A percentile compares a stretch with the other conserved stretches of the same genome.
Evolutionary conservation across 2,329 filamentous ascomycete genomes (phyloP).

Genomic region (Aspergillus oerlinghausenensis): DNA sequence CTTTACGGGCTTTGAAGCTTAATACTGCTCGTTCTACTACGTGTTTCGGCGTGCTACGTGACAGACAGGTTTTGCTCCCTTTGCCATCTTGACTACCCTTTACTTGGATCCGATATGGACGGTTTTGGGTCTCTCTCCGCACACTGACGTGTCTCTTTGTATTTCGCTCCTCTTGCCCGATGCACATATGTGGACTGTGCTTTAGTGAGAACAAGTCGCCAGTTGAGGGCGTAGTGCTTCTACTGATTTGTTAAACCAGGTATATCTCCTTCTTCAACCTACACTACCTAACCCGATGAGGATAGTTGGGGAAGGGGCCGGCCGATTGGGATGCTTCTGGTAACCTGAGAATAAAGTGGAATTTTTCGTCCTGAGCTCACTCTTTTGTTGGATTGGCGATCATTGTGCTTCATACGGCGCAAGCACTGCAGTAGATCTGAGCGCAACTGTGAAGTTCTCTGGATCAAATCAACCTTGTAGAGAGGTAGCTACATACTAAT

Average conservation of each 20-base stretch:
- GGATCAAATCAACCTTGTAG: not conserved
- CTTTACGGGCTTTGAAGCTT: constrained; percentile 55
- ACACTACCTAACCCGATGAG: not conserved
- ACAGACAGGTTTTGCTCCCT: constrained; percentile 6
- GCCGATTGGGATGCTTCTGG: not conserved
- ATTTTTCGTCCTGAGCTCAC: not conserved
- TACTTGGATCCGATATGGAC: not conserved
- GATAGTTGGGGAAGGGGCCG: not conserved
- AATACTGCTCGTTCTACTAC: not conserved
- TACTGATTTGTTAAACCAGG: not conserved
- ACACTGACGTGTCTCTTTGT: not conserved
- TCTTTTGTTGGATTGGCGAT: not conserved
- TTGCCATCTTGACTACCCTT: not conserved
- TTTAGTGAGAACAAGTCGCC: not conserved
- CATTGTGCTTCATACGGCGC: not conserved
- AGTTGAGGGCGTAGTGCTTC: not conserved
- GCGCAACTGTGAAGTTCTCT: not conserved
- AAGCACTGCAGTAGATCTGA: not conserved
- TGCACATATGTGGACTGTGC: not conserved
- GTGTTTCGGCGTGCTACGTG: not conserved
- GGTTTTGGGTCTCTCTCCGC: not conserved
- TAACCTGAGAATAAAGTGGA: not conserved
- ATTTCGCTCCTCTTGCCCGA: not conserved
- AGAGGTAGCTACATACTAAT: not conserved
- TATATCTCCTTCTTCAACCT: not conserved